Percentiles rank a stretch among this genome's conserved stretches.
Conservation (phyloP, 768 basidiomycete genomes). For the Rhodosporidiobolus odoratus region DNA sequence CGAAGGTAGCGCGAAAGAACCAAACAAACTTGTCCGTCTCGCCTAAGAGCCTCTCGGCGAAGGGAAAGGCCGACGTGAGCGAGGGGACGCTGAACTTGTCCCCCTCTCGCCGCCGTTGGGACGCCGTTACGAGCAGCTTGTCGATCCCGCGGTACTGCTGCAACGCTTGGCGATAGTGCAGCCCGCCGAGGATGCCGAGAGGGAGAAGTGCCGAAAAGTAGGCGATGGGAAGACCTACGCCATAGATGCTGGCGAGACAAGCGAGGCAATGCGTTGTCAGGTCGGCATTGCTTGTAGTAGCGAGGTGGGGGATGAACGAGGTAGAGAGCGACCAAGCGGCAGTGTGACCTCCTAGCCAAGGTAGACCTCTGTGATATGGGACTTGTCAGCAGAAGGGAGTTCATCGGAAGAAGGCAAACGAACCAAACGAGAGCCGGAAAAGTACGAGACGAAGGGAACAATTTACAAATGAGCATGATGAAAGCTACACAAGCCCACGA, state of each 20-base stretch:
- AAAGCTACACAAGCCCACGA: conserved; percentile 6
- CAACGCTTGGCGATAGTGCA: neutral
- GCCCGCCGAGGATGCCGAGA: conserved; percentile 11
- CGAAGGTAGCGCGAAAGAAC: conserved; percentile 1
- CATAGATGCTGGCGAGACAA: neutral
- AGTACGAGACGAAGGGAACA: neutral
- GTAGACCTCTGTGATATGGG: neutral
- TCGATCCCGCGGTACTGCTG: neutral
- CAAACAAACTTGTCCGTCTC: neutral
- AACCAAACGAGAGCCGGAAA: neutral
- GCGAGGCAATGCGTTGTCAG: neutral
- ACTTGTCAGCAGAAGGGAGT: too few species aligned
- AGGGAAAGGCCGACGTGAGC: conserved; percentile 2
- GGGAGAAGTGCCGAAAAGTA: conserved; percentile 12
- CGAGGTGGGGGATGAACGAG: conserved; percentile 12
- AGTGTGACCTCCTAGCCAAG: conserved; percentile 9
- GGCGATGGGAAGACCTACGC: neutral
- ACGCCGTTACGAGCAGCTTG: neutral
- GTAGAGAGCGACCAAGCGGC: conserved; percentile 10
- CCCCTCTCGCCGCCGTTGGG: neutral
- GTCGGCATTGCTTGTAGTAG: neutral
- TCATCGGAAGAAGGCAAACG: neutral
- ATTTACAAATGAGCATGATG: conserved; percentile 13
- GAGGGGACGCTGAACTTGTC: neutral
- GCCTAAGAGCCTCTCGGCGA: neutral